These are phyloP conservation scores for Oryza brachyantha DNA, from an alignment of 176 grass and related monocot species.

Conservation along the genomic window DNA sequence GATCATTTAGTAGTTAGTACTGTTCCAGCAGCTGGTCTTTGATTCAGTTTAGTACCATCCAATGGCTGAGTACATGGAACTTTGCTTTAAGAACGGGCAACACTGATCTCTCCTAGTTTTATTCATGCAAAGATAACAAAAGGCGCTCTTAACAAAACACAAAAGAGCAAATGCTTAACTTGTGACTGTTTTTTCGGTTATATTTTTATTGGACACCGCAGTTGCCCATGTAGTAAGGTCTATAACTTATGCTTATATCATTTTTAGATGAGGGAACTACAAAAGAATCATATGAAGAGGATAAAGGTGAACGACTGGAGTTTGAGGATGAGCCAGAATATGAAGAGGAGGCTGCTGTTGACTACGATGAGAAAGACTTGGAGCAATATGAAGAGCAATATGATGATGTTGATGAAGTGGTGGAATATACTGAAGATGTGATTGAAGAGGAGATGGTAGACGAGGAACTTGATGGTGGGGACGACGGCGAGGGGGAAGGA, in stretches of 20 bases:
- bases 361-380: conserved; percentile 68
- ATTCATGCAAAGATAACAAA: neutral
- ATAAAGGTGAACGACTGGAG: conserved; percentile 62
- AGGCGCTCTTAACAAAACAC: neutral
- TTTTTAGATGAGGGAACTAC: conserved; percentile 52
- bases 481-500: conserved; percentile 62
- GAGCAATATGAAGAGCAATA: conserved; percentile 69
- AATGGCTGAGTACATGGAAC: neutral
- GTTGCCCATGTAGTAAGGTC: neutral
- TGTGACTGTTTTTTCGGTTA: neutral
- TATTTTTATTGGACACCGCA: neutral
- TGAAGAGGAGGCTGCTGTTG: conserved; percentile 70
- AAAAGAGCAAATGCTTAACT: neutral
- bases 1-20: neutral
- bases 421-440: conserved; percentile 67
- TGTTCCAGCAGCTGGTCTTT: neutral
- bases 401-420: conserved; percentile 58
- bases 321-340: conserved; percentile 78
- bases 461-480: conserved; percentile 60
- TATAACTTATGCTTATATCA: neutral
- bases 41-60: neutral
- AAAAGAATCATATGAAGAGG: conserved; percentile 64
- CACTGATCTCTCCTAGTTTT: neutral
- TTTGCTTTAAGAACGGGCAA: neutral
- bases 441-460: conserved; percentile 72